Percentiles rank a stretch among this genome's conserved stretches.
Conservation (phyloP, 768 basidiomycete genomes). For the Naganishia randhawae region DNA sequence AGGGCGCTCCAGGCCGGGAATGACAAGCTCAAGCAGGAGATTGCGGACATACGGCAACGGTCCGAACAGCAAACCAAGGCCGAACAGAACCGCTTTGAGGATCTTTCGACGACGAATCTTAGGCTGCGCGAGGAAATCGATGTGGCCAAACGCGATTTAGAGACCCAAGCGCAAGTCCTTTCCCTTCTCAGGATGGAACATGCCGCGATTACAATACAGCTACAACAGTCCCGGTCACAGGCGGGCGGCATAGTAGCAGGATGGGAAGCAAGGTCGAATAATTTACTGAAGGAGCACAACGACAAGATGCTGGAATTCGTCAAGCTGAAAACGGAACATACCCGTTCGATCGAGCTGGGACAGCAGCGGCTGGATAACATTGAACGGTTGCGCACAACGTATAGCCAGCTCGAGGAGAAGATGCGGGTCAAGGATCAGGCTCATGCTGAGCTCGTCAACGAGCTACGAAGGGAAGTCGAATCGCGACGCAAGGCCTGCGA, state of each 20-base stretch:
- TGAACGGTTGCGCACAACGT: neutral
- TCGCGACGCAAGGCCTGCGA: neutral
- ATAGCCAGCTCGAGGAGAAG: neutral
- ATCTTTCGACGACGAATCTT: neutral
- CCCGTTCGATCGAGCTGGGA: neutral
- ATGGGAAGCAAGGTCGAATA: neutral
- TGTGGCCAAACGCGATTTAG: neutral
- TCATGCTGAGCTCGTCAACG: neutral
- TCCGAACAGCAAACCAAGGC: neutral
- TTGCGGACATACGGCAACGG: neutral
- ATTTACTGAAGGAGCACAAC: neutral
- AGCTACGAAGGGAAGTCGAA: neutral
- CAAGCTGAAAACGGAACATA: neutral
- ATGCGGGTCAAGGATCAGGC: neutral
- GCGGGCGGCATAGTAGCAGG: neutral
- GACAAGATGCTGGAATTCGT: neutral
- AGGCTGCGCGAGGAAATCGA: neutral
- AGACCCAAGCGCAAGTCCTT: neutral
- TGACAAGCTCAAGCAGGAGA: neutral
- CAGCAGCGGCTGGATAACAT: neutral
- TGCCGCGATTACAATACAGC: too few species aligned
- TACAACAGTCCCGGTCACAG: too few species aligned
- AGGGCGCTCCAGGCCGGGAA: neutral
- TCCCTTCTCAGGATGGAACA: neutral
- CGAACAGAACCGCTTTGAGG: neutral